phyloP scores from a whole-genome alignment of 1,284 basidiomycete species.

The Leccinum solheimii region DNA sequence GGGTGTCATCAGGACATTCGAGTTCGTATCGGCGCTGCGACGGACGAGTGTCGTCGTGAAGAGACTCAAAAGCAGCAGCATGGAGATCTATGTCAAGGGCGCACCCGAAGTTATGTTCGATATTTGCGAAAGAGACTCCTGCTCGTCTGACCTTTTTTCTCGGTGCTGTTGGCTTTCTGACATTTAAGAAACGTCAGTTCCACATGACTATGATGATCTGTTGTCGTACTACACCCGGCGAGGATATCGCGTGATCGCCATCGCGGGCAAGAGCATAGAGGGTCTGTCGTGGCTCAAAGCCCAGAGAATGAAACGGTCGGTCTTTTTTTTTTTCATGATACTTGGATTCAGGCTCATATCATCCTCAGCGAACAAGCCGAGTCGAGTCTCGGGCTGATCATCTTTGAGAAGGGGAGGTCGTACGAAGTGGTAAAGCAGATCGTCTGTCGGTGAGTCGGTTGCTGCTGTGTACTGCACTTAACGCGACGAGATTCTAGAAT shows the following conservation, averaged over 20 bases:
- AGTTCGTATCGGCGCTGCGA: constrained; percentile 92
- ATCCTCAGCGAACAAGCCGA: constrained; percentile 90
- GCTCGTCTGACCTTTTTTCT: constrained; percentile 50
- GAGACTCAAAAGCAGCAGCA: constrained; percentile 87
- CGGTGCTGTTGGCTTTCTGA: constrained; percentile 3
- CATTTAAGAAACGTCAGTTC: constrained; percentile 56
- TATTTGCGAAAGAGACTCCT: constrained; percentile 87
- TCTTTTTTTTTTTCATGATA: constrained; percentile 8
- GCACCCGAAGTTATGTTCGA: constrained; percentile 98
- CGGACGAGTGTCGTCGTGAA: constrained; percentile 99
- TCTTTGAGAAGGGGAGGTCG: constrained; percentile 80
- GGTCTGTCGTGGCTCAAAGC: constrained; percentile 97
- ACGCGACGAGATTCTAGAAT: no score
- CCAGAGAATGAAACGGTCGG: constrained; percentile 90
- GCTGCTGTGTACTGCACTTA: no score
- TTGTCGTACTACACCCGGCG: constrained; percentile 97
- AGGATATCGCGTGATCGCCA: constrained; percentile 98
- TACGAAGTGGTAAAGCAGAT: no score
- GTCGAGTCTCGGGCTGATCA: constrained; percentile 88
- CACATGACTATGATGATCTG: constrained; percentile 95
- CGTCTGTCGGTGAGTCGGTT: no score
- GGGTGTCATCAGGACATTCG: constrained; percentile 95
- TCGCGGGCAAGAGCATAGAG: constrained; percentile 95
- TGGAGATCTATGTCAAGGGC: constrained; percentile 99
- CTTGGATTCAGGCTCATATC: constrained; percentile 1